Base-by-base conservation (phyloP, 495 filamentous ascomycete species). In the Acidomyces sp. region DNA sequence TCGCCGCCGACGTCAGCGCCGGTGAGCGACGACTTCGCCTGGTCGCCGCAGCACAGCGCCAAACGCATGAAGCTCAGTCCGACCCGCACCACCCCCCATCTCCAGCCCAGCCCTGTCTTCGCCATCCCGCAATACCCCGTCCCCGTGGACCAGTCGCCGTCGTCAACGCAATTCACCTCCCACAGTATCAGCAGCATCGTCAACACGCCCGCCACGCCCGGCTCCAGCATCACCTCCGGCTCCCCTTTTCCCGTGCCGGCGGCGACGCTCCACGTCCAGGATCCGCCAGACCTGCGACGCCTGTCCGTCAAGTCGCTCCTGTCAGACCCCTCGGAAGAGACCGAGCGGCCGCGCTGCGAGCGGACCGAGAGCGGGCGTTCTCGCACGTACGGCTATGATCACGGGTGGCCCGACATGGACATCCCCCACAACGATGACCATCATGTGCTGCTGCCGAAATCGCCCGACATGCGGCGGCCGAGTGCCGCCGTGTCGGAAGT, bases 371-470 rank as follows among this genome's bases (percentile, higher is more conserved):
- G 48, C 27, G 41, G 37, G 12, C 40, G 39, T 12, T 39, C 41
- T 18, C 51, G 39, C 0, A 57, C 47, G 1, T 82, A 80, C 53
- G 81, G 82, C 1, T 61, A 78, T 37, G 82, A 87, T 51, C 65
- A 70, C 19, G 82, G 82, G 3, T 65, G 71, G 39, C 70, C 72
- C 2, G 82, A 87, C 58, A 54, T 68, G 12, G 82, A 87, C 54
- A 48, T 78, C 3, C 72, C 72, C 11, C 69, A 68, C 32, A 85
- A 85, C 43, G 71, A 84, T 46, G 82, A 87, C 44, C 53, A 47
- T 47, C 56, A 37, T 47, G 52, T 29, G 47, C 52, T 49, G 46
- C 55, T 43, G 45, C 55, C 37, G 37, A 53, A 20, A 55, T 61
- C 48, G 43, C 58, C 42, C 41, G 62, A 44, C 45, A 49, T 34